Conservation (phyloP, 495 filamentous ascomycete genomes). For the Neurospora sp. region DNA sequence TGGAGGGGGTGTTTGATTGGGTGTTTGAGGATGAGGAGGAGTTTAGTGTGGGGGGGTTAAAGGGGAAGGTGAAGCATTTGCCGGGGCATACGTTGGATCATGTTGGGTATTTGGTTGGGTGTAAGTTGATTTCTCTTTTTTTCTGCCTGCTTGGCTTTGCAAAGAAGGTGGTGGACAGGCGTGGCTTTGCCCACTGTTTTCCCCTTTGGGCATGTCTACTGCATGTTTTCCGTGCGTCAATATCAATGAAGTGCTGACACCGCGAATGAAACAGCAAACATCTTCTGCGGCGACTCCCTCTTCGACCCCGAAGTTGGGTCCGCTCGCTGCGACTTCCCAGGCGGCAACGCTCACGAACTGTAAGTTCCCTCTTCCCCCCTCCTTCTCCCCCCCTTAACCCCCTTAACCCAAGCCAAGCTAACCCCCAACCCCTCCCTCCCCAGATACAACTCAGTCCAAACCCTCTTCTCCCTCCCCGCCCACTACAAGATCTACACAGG, state of each 20-base stretch:
- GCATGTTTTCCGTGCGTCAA: no score
- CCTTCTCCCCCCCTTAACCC: background rate
- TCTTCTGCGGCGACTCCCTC: slow-evolving; percentile 53
- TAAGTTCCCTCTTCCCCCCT: slow-evolving; percentile 13
- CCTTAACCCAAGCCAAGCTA: background rate
- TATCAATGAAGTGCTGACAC: no score
- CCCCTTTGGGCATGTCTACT: no score
- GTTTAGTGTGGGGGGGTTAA: slow-evolving; percentile 40
- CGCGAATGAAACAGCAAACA: slow-evolving; percentile 24
- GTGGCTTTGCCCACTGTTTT: no score
- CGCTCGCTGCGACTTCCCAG: slow-evolving; percentile 51
- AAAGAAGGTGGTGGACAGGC: no score
- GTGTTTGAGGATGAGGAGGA: slow-evolving; percentile 43
- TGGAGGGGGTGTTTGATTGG: slow-evolving; percentile 37
- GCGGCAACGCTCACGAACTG: slow-evolving; percentile 36
- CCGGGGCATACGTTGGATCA: slow-evolving; percentile 56
- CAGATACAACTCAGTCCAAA: slow-evolving; percentile 27
- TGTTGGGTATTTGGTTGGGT: slow-evolving; percentile 47
- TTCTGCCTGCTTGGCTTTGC: no score
- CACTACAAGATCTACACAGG: slow-evolving; percentile 41
- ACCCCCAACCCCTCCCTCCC: background rate
- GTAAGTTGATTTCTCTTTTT: slow-evolving; percentile 9
- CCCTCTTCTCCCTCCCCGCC: slow-evolving; percentile 35
- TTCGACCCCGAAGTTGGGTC: slow-evolving; percentile 50
- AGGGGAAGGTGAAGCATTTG: slow-evolving; percentile 39